Evolutionary conservation across 441 rosid species (phyloP), one percentile per base, ranked within the genome.

Genomic region (Eutrema salsugineum): DNA sequence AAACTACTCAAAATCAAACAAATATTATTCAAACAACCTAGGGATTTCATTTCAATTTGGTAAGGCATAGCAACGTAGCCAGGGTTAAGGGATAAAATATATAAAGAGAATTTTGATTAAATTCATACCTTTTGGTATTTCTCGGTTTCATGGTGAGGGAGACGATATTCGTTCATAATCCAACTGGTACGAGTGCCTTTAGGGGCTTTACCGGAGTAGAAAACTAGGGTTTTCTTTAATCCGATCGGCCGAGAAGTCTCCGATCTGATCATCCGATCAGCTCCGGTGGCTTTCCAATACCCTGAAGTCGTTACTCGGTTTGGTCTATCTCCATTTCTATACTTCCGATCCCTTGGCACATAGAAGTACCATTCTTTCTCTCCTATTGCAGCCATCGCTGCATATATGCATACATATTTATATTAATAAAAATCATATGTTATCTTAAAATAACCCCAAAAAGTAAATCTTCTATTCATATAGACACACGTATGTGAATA

Each of bases 281-380:
- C 99, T 81, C 99, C 99, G 0, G 99, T 95, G 1, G 99, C 99
- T 80, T 95, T 95, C 99, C 99, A 95, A 64, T 95, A 95, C 3
- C 99, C 99, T 0, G 99, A 95, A 43, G 97, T 91, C 0, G 99
- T 95, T 35, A 95, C 99, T 0, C 99, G 85, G 72, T 95, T 95
- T 0, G 99, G 99, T 6, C 99, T 81, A 72, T 95, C 99, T 1
- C 99, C 99, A 73, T 95, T 95, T 56, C 99, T 66, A 44, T 95
- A 95, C 79, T 95, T 95, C 5, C 97, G 65, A 73, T 95, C 99
- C 78, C 99, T 83, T 0, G 99, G 99, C 46, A 95, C 99, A 68
- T 95, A 95, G 79, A 95, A 95, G 82, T 85, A 95, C 99, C 99
- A 95, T 63, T 93, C 99, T 72, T 91, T 95, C 94, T 95, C 99